Evolutionary conservation across 768 basidiomycete genomes (phyloP), one percentile per base, ranked within the genome.

Genomic region (Psilocybe cubensis): DNA sequence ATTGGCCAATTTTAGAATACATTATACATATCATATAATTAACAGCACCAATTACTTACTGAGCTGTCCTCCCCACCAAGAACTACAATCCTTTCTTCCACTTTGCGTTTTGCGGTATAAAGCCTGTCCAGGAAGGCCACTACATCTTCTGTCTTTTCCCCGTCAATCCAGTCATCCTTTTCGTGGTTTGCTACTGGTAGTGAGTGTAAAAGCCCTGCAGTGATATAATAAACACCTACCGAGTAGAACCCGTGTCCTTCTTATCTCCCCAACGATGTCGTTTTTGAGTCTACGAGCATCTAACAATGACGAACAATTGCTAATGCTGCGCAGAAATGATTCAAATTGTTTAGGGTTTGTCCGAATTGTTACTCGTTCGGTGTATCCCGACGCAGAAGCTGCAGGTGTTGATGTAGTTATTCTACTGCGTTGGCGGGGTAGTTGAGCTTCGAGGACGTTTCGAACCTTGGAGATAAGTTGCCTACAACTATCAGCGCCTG

Each of bases 271-370:
- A 60, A 90, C 86, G 31, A 99, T 82, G 65, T 99, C 97, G 61
- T 92, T 96, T 74, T 96, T 91, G 35, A 98, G 73, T 21, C 96
- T 80, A 53, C 94, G 82, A 3, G 95, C 95, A 66, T 99, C 97
- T 28, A 95, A 72, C 5, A 98, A 77, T 3, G 90, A 95, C 10
- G 89, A 89, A 64, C 87, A 88, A 28, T 86, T 83, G 58, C 80
- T 83, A 66, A 98, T 94, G 55, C 94, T 92, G 28, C 87, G 83
- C 49, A 98, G 75, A 71, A 98, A 98, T 0, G 88, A 89, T 63
- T 98, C 96, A 63, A 98, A 98, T 55, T 95, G 89, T 44, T 88
- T 86, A 7, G 83, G 65, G 64, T 90, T 86, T 1, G 94, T 96
- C 27, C 86, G 84, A 56, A 91, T 86, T 2, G 92, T 95, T 64